These are phyloP conservation scores for Paramyrothecium roridum DNA, from an alignment of 2,329 filamentous ascomycete genomes.

Conservation along the genomic window DNA sequence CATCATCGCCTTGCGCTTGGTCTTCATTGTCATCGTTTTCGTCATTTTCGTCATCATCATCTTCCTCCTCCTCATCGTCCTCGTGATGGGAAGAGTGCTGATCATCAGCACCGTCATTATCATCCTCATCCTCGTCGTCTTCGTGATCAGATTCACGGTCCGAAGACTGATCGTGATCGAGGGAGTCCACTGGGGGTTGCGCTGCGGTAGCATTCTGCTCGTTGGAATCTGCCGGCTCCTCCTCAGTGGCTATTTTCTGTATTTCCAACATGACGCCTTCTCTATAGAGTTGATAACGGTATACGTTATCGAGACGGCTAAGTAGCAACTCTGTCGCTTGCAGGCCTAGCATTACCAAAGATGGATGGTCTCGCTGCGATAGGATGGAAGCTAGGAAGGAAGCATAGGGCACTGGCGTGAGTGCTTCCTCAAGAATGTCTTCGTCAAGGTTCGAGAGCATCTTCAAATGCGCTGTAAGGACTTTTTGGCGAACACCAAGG, in stretches of 20 bases:
- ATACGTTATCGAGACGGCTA: constrained; percentile 79
- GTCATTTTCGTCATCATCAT: constrained; percentile 43
- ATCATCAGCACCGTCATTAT: constrained; percentile 19
- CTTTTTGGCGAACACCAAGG: constrained; percentile 88
- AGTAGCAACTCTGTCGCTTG: constrained; percentile 88
- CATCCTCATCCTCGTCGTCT: constrained; percentile 33
- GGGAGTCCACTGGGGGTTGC: constrained; percentile 17
- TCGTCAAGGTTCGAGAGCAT: constrained; percentile 96
- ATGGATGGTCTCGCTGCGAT: constrained; percentile 89
- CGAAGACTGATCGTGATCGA: constrained; percentile 22
- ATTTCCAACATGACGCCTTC: constrained; percentile 96
- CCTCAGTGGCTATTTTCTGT: constrained; percentile 65
- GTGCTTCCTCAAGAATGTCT: constrained; percentile 76
- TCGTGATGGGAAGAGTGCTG: constrained; percentile 7
- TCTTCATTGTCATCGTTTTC: constrained; percentile 54
- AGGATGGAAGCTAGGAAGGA: constrained; percentile 94
- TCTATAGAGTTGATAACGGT: constrained; percentile 93
- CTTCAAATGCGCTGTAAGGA: constrained; percentile 91
- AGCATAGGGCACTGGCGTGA: constrained; percentile 87
- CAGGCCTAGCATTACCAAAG: constrained; percentile 80
- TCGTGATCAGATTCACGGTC: constrained; percentile 24
- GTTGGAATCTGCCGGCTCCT: constrained; percentile 17
- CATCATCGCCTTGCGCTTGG: constrained; percentile 50
- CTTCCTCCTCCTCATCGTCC: constrained; percentile 46
- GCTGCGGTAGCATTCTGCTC: background rate